Evolutionary conservation across 2,329 filamentous ascomycete species (phyloP), one percentile per base, ranked within the genome.

Genomic region (Apiospora rasikravindrae): DNA sequence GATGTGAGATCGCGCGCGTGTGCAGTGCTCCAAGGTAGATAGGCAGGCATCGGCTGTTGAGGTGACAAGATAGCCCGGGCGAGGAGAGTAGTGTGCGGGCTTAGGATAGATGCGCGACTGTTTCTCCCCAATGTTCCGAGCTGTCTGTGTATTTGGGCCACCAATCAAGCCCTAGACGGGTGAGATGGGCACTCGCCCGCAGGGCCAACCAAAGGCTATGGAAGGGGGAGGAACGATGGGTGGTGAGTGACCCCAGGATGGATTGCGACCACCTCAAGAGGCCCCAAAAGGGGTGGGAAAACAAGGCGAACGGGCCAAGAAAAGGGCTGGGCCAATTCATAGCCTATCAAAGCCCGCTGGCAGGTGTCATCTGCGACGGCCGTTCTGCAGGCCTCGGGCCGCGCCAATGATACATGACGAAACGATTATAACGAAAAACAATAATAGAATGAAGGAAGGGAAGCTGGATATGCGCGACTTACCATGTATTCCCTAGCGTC

Each of bases 401-500:
- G 68, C 68, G 47, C 68, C 68, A 69, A 69, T 69, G 24, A 40
- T 47, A 69, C 6, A 53, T 51, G 37, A 64, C 53, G 61, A 70
- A 67, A 64, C 51, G 44, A 24, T 22, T 26, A 42, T 45, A 14
- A 8, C 37, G 24, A 33, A 76, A 73, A 70, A 74, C 67, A 75
- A 64, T 40, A 64, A 40, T 40, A 64, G 57, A 37, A 64, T 75
- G 72, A 75, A 73, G 74, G 47, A 71, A 70, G 70, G 67, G 61
- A 71, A 49, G 45, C 16, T 49, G 22, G 45, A 75, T 73, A 69
- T n/a, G 75, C 69, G 73, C 73, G 73, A 89, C 93, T 83, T 91
- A 98, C 96, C 96, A 99, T 78, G 94, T 93, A 85, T 98, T 98
- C 74, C 96, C 96, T 75, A 98, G 86, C 71, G 91, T 95, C 86